Evolutionary conservation across 2,329 filamentous ascomycete genomes (phyloP).

Genomic region (Parastagonospora avenae): DNA sequence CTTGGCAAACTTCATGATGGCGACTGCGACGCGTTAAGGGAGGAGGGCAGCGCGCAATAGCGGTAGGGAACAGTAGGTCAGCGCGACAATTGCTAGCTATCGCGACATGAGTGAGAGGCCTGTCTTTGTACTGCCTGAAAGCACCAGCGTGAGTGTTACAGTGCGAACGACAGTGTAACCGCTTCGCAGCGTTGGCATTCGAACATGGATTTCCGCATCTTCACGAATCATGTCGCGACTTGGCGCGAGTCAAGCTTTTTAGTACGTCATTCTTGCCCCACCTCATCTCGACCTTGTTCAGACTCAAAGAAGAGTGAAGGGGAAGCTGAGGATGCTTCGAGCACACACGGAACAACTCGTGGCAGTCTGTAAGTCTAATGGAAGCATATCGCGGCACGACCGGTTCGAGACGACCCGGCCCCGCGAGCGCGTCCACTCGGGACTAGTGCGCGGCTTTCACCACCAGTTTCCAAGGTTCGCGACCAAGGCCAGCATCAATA

Average conservation of each 20-base stretch:
- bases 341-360: too few relatives aligned
- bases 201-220: background rate
- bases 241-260: slow-evolving; percentile 9
- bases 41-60: background rate
- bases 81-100: background rate
- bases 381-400: too few relatives aligned
- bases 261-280: slow-evolving; percentile 8
- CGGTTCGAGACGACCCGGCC: too few relatives aligned
- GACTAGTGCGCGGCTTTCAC: too few relatives aligned
- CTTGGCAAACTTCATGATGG: slow-evolving; percentile 67
- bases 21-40: slow-evolving; percentile 13
- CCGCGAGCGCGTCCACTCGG: too few relatives aligned
- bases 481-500: too few relatives aligned
- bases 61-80: background rate
- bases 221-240: slow-evolving; percentile 15
- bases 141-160: background rate
- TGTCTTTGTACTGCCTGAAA: background rate
- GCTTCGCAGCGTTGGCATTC: slow-evolving; percentile 4
- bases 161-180: background rate
- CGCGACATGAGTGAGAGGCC: background rate
- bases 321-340: too few relatives aligned
- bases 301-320: too few relatives aligned
- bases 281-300: background rate
- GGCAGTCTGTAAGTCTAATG: too few relatives aligned
- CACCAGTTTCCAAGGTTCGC: too few relatives aligned